A percentile compares a stretch with the other conserved stretches of the same genome.
Evolutionary conservation across 2,329 filamentous ascomycete genomes (phyloP).

Genomic region (Talaromyces sp.): DNA sequence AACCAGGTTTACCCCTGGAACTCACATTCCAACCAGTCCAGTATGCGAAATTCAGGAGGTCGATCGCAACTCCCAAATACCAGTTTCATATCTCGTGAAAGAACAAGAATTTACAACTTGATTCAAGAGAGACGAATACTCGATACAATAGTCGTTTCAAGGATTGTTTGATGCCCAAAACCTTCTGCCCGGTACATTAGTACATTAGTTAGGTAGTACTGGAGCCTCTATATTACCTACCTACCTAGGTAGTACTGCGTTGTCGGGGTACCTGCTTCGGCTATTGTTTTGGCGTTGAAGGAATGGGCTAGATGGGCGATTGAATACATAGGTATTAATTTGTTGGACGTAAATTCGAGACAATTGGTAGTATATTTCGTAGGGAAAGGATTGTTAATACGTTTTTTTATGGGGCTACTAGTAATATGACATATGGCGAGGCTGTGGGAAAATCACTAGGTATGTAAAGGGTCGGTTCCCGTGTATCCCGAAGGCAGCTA

Average conservation of each 20-base stretch:
- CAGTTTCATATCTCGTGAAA: neutral
- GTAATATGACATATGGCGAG: too few species aligned
- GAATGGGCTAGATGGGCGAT: neutral
- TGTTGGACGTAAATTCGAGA: neutral
- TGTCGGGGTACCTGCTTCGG: slow-evolving; percentile 8
- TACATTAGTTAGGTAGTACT: neutral
- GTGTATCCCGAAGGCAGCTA: too few species aligned
- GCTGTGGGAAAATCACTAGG: too few species aligned
- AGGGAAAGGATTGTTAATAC: too few species aligned
- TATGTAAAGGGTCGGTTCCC: too few species aligned
- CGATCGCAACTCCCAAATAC: too few species aligned
- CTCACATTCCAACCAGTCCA: too few species aligned
- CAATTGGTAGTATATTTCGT: neutral
- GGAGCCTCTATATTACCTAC: neutral
- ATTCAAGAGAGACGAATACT: neutral
- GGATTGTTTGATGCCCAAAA: neutral
- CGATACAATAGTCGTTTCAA: slow-evolving; percentile 4
- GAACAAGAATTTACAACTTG: neutral
- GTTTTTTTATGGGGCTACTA: too few species aligned
- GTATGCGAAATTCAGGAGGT: too few species aligned
- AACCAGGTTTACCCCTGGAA: too few species aligned
- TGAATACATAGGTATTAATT: neutral
- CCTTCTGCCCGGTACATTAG: neutral
- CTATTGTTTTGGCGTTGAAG: neutral
- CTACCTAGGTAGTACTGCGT: too few species aligned